Percentiles rank a stretch among this genome's conserved stretches.
Evolutionary conservation across 805 yeast species (phyloP).

Genomic region (Candida maesae): DNA sequence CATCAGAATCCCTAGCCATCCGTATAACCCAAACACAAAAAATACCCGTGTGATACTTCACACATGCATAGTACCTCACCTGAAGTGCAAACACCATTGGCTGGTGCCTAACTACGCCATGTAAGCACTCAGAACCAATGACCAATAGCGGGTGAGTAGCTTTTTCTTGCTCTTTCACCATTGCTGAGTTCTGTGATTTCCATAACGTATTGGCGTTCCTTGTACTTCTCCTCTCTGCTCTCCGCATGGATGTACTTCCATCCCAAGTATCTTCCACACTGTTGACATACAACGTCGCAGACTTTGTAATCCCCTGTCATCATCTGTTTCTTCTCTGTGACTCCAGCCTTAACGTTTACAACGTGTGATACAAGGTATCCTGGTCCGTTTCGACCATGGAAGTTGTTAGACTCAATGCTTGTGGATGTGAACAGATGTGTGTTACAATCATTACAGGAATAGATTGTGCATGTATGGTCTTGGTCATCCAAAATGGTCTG

Average conservation of each 20-base stretch:
- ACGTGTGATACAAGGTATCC: slow-evolving; percentile 52
- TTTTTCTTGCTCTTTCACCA: slow-evolving; percentile 1
- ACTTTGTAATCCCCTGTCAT: slow-evolving; percentile 57
- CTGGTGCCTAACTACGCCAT: too few species aligned
- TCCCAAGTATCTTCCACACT: slow-evolving; percentile 51
- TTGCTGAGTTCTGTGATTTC: slow-evolving; percentile 11
- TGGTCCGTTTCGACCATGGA: slow-evolving; percentile 53
- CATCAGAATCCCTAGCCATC: too few species aligned
- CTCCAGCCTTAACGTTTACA: slow-evolving; percentile 37
- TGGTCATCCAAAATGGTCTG: slow-evolving; percentile 17
- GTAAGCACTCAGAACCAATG: slow-evolving; percentile 7
- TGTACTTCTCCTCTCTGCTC: slow-evolving; percentile 44
- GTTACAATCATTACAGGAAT: slow-evolving; percentile 19
- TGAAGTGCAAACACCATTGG: too few species aligned
- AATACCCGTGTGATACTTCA: too few species aligned
- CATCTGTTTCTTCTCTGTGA: slow-evolving; percentile 44
- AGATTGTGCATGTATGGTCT: slow-evolving; percentile 15
- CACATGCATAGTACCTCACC: too few species aligned
- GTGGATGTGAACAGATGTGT: slow-evolving; percentile 21
- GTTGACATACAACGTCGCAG: slow-evolving; percentile 52
- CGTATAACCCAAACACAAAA: too few species aligned
- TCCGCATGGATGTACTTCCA: slow-evolving; percentile 59
- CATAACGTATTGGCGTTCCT: slow-evolving; percentile 58
- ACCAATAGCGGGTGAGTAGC: slow-evolving; percentile 4
- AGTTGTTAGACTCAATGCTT: slow-evolving; percentile 31